These are phyloP conservation scores for Ophiostoma sp. DNA, from an alignment of 2,329 filamentous ascomycete species.

Conservation along the genomic window DNA sequence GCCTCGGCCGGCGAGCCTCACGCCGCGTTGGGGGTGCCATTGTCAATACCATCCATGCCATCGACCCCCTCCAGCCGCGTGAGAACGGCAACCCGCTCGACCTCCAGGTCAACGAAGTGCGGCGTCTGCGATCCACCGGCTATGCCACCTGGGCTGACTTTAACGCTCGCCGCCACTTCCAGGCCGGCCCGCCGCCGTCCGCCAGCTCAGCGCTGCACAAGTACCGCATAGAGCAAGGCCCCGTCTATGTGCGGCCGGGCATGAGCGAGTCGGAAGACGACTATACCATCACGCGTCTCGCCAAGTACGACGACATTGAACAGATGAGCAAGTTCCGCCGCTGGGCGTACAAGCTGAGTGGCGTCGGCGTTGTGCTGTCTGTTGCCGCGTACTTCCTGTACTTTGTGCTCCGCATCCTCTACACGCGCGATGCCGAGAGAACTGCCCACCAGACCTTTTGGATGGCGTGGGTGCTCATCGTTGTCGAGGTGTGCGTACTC, in stretches of 20 bases:
- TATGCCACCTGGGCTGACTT: background rate
- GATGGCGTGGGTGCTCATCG: constrained; percentile 45
- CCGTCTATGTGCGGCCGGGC: background rate
- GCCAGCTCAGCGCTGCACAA: constrained; percentile 8
- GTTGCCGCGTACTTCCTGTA: constrained; percentile 43
- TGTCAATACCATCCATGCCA: background rate
- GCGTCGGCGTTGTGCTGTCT: constrained; percentile 38
- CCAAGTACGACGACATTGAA: constrained; percentile 42
- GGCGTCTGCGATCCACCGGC: background rate
- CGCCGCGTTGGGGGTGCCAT: background rate
- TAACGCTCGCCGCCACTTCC: background rate
- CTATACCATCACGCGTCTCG: constrained; percentile 35
- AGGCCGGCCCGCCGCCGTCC: background rate
- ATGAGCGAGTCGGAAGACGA: constrained; percentile 9
- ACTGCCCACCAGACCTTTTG: constrained; percentile 38
- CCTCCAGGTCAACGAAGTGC: background rate
- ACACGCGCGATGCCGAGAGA: constrained; percentile 48
- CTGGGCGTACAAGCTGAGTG: constrained; percentile 36
- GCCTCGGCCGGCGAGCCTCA: background rate
- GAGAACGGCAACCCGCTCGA: constrained; percentile 9
- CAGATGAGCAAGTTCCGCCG: constrained; percentile 43
- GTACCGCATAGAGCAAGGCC: constrained; percentile 29
- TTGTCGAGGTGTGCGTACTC: constrained; percentile 26
- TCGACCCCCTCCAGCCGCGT: background rate
- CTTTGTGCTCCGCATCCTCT: constrained; percentile 46